Evolutionary conservation across 371 early-diverging fungal species (phyloP).

Genomic region (Apophysomyces variabilis): DNA sequence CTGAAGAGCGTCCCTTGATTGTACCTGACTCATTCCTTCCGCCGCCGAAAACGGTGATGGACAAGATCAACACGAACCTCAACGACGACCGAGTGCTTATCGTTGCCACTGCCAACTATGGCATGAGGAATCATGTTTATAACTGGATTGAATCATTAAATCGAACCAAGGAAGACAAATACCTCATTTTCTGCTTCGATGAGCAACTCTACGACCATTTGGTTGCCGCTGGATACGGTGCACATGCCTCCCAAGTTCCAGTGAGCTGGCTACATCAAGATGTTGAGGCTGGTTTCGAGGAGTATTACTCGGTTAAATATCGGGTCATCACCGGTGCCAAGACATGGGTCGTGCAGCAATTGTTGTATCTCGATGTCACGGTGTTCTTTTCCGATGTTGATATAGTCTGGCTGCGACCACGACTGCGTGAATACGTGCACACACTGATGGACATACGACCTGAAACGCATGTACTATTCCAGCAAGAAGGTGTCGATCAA

Average conservation of each 20-base stretch:
- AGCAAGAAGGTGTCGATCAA: conserved; percentile 39
- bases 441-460: conserved; percentile 26
- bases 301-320: conserved; percentile 46
- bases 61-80: conserved; percentile 42
- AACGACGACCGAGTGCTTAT: conserved; percentile 37
- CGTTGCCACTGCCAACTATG: conserved; percentile 50
- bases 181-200: conserved; percentile 50
- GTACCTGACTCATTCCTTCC: conserved; percentile 35
- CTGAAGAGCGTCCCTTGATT: conserved; percentile 15
- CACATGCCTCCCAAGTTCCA: conserved; percentile 39
- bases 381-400: conserved; percentile 43
- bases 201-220: conserved; percentile 41
- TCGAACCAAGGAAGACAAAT: conserved; percentile 40
- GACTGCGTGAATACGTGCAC: conserved; percentile 25
- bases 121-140: conserved; percentile 53
- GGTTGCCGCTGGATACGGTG: conserved; percentile 32
- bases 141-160: conserved; percentile 56
- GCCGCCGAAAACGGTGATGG: conserved; percentile 29
- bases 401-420: conserved; percentile 34
- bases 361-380: conserved; percentile 34
- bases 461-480: conserved; percentile 32
- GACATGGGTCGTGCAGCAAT: conserved; percentile 35
- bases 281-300: conserved; percentile 43
- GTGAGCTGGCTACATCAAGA: conserved; percentile 45
- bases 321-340: conserved; percentile 47